These are phyloP conservation scores for Phytopythium litorale DNA, from an alignment of 352 stramenopile species.

Conservation along the genomic window DNA sequence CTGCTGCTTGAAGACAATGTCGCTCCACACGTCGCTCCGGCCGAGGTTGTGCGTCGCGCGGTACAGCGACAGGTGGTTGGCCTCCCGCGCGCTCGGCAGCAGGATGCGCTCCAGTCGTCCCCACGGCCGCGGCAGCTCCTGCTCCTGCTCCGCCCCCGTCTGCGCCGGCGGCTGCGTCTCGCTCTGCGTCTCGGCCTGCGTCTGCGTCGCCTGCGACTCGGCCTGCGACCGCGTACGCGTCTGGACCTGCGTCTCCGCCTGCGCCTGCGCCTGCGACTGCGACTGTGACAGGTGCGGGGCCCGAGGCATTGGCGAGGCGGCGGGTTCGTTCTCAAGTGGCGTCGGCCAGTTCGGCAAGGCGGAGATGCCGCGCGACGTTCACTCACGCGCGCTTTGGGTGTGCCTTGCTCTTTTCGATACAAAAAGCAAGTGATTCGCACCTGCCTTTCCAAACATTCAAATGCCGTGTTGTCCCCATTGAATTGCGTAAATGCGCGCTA, in stretches of 20 bases:
- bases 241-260: background rate
- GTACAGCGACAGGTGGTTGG: conserved; percentile 42
- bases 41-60: conserved; percentile 39
- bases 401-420: background rate
- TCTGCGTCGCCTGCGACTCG: background rate
- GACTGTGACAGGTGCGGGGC: background rate
- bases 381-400: background rate
- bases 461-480: background rate
- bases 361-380: background rate
- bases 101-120: conserved; percentile 50
- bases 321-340: background rate
- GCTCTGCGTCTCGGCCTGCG: background rate
- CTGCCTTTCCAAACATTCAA: background rate
- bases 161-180: background rate
- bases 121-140: conserved; percentile 33
- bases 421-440: background rate
- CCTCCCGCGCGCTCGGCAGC: conserved; percentile 18
- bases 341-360: background rate
- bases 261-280: conserved; percentile 1
- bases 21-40: conserved; percentile 24
- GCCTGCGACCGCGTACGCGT: background rate
- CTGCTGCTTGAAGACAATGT: conserved; percentile 38
- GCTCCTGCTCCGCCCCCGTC: background rate
- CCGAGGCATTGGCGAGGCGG: background rate
- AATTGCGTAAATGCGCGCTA: no score